Base-by-base conservation (phyloP, 331 rosid species). In the Saraca asoca region DNA sequence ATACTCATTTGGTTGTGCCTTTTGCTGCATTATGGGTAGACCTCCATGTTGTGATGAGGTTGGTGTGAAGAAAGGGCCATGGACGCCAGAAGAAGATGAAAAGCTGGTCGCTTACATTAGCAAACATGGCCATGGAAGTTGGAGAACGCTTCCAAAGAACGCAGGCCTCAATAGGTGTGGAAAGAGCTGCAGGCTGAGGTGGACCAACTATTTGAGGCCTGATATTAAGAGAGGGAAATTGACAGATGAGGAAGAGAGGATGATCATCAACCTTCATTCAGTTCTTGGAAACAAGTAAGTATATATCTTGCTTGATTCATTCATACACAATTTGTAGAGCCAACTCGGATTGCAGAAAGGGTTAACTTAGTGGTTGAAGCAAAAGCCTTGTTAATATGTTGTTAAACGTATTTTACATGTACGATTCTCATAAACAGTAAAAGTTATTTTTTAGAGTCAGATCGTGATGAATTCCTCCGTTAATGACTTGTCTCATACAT, bases 221-320 rank as follows among this genome's bases (percentile, higher is more conserved):
- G 96, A 93, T 78, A 93, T 93, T 41, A 93, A 87, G 80, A 87
- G 98, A 80, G 98, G 98, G 0, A 83, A 86, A 9, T 90, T 92
- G 81, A 78, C 95, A 0, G 84, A 80, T 18, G 95, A 85, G 10
- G 98, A 93, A 58, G 95, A 89, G 77, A 14, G 73, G 11, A 5
- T 65, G 46, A 90, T 93, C 83, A 77, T 90, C 82, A 85, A 82
- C 71, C 95, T 90, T 74, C 98, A 93, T 70, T 84, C 96, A 0
- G 76, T 78, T 43, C 88, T 93, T 1, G 96, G 98, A 60, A 93
- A 90, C 85, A 93, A 86, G 98, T 86, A 51, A 34, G 75, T 33
- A 24, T 24, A 24, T 48, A 7, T 39, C 11, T 39, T 5, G 4
- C 31, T 24, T 12, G 29, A 1, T 24, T 24, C 31, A 24, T 24